phyloP scores from a whole-genome alignment of 768 basidiomycete species.

The Tephrocybe rancida region DNA sequence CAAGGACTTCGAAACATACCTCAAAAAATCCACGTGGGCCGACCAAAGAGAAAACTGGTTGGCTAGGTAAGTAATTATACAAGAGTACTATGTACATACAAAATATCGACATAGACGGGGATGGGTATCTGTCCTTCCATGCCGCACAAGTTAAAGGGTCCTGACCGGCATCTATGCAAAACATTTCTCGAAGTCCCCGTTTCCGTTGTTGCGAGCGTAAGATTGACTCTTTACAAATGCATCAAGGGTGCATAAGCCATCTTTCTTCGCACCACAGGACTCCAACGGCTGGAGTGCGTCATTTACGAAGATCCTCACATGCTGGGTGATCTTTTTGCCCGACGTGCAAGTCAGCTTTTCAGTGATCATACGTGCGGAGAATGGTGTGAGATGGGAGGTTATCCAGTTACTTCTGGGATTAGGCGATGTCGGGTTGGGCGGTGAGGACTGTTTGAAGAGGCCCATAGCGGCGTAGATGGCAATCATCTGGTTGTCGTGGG shows the following conservation, averaged over 20 bases:
- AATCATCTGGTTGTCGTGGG: conserved; percentile 86
- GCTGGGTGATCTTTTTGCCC: conserved; percentile 29
- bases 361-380: conserved; percentile 71
- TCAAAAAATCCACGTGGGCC: no score
- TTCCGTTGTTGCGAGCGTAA: conserved; percentile 67
- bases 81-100: no score
- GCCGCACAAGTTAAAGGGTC: no score
- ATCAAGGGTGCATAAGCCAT: conserved; percentile 65
- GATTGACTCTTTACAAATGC: conserved; percentile 71
- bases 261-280: conserved; percentile 55
- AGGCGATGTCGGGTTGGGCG: conserved; percentile 34
- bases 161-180: conserved; percentile 29
- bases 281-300: conserved; percentile 64
- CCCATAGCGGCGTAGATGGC: conserved; percentile 72
- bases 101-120: no score
- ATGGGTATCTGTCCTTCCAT: no score
- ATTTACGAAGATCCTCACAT: conserved; percentile 78
- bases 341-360: conserved; percentile 61
- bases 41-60: no score
- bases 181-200: conserved; percentile 73
- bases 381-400: conserved; percentile 67
- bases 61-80: no score
- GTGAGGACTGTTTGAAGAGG: conserved; percentile 40
- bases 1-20: no score
- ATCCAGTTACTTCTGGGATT: conserved; percentile 51